Percentiles rank a stretch among this genome's conserved stretches.
Evolutionary conservation across 441 rosid species (phyloP).

Genomic region (Francoa sonchifolia): DNA sequence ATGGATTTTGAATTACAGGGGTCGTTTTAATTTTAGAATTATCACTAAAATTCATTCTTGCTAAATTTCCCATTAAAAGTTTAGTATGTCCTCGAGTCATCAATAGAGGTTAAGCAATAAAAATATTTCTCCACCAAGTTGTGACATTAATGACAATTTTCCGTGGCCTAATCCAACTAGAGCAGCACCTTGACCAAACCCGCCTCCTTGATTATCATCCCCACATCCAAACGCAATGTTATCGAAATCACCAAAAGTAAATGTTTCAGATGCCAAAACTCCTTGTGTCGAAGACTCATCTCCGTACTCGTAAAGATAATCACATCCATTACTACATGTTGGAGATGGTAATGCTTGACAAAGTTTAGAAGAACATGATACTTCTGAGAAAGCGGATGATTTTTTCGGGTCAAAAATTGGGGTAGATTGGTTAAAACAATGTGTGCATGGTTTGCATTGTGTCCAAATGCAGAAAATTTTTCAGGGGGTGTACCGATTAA

Average conservation of each 20-base stretch:
- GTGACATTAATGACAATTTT: conserved; percentile 48
- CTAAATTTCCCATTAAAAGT: too few relatives aligned
- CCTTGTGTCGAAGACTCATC: conserved; percentile 85
- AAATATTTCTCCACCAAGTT: conserved; percentile 41
- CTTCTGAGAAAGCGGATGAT: conserved; percentile 45
- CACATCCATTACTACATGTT: conserved; percentile 33
- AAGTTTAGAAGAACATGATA: conserved; percentile 41
- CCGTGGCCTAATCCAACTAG: conserved; percentile 86
- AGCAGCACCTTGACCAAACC: conserved; percentile 74
- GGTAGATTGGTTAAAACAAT: conserved; percentile 61
- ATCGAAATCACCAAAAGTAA: conserved; percentile 45
- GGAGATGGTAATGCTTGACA: conserved; percentile 45
- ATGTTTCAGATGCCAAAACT: conserved; percentile 46
- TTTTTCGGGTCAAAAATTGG: conserved; percentile 63
- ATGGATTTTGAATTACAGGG: too few relatives aligned
- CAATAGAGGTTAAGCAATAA: conserved; percentile 46
- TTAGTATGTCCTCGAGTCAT: too few relatives aligned
- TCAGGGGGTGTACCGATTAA: conserved; percentile 61
- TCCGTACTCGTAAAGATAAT: conserved; percentile 64
- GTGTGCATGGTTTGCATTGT: conserved; percentile 73
- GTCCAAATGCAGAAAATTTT: conserved; percentile 79
- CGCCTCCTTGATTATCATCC: conserved; percentile 60
- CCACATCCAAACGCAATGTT: conserved; percentile 84
- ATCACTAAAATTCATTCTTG: too few relatives aligned
- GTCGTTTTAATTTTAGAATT: too few relatives aligned